Conservation (phyloP, 805 yeast species). For the Isabelozyma rhagii region DNA sequence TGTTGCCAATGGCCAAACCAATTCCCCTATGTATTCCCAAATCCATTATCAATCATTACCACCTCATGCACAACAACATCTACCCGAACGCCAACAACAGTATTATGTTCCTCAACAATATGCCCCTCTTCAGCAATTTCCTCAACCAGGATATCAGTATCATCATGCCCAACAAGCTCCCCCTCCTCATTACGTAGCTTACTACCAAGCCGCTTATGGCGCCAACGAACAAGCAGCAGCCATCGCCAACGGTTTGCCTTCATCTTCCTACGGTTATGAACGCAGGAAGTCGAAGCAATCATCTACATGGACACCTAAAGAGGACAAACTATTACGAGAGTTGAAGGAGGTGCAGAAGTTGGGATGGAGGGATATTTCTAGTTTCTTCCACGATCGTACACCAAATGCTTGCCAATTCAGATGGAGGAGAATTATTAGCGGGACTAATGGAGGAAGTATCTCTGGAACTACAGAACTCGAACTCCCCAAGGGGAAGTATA, state of each 20-base stretch:
- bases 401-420: constrained; percentile 89
- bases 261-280: constrained; percentile 3
- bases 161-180: neutral
- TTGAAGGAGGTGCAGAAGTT: constrained; percentile 78
- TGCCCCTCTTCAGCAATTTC: neutral
- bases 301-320: constrained; percentile 74
- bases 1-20: neutral
- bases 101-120: neutral
- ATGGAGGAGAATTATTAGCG: constrained; percentile 67
- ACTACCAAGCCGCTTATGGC: neutral
- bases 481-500: neutral
- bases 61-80: constrained; percentile 1
- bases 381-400: constrained; percentile 74
- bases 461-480: neutral
- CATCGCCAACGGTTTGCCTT: constrained; percentile 1
- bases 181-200: constrained; percentile 1
- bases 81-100: constrained; percentile 2
- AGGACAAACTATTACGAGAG: constrained; percentile 67
- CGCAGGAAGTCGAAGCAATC: constrained; percentile 28
- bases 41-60: neutral
- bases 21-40: neutral
- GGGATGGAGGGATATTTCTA: constrained; percentile 88
- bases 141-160: neutral
- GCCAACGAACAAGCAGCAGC: neutral
- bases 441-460: constrained; percentile 19